Evolutionary conservation across 352 stramenopile genomes (phyloP).

Genomic region (Pythium periplocum): DNA sequence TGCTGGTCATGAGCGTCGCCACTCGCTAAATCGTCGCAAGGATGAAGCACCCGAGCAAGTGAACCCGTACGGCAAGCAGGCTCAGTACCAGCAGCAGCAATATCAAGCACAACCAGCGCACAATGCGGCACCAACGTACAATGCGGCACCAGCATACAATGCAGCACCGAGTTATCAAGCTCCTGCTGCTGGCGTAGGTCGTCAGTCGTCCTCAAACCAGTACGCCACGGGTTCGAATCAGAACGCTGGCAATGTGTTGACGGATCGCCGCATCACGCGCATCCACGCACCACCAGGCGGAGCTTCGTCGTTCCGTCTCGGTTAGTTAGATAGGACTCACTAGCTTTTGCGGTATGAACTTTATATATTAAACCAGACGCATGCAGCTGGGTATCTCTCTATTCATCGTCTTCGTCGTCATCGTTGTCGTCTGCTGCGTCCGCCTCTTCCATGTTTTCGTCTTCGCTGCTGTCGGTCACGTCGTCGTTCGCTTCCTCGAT

Average conservation of each 20-base stretch:
- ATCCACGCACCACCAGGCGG: slow-evolving; percentile 87
- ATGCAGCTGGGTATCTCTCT: slow-evolving; percentile 9
- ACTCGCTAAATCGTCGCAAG: slow-evolving; percentile 30
- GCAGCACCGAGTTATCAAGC: slow-evolving; percentile 6
- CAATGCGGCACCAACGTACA: slow-evolving; percentile 8
- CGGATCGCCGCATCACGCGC: slow-evolving; percentile 83
- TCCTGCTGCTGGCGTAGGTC: slow-evolving; percentile 7
- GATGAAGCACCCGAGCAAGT: slow-evolving; percentile 42
- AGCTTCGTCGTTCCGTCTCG: slow-evolving; percentile 74
- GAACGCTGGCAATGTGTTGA: slow-evolving; percentile 89
- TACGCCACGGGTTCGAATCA: slow-evolving; percentile 81
- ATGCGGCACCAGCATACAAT: slow-evolving; percentile 17
- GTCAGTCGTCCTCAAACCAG: slow-evolving; percentile 69
- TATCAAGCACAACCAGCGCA: slow-evolving; percentile 16
- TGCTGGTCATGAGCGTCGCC: slow-evolving; percentile 40
- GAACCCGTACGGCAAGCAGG: slow-evolving; percentile 43
- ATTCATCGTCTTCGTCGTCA: slow-evolving; percentile 18
- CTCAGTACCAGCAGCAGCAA: slow-evolving; percentile 20
- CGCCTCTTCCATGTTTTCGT: slow-evolving; percentile 26
- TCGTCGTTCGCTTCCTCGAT: slow-evolving; percentile 22
- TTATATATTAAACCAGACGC: slow-evolving; percentile 15
- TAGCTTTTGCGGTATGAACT: not conserved
- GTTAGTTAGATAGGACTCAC: slow-evolving; percentile 21
- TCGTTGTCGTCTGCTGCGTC: slow-evolving; percentile 25
- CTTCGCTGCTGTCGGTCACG: slow-evolving; percentile 13